Conservation (phyloP, 352 stramenopile genomes). For the Pythium vanterpoolii region DNA sequence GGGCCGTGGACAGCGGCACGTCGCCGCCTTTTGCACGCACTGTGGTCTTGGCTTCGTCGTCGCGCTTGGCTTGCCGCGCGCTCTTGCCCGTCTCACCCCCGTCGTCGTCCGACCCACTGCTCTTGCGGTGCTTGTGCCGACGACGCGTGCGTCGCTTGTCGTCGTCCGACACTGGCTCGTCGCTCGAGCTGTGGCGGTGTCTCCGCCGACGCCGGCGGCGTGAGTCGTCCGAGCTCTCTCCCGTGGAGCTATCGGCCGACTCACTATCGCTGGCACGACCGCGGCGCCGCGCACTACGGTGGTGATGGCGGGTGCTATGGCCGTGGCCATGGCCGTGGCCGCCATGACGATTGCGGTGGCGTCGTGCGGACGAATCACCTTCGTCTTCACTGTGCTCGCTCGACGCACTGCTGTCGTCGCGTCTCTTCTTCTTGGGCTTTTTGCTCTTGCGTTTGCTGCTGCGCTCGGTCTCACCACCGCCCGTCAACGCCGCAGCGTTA, state of each 20-base stretch:
- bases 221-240: constrained; percentile 40
- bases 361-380: constrained; percentile 1
- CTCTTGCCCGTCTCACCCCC: constrained; percentile 4
- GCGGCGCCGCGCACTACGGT: constrained; percentile 23
- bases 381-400: constrained; percentile 10
- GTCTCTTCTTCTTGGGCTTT: constrained; percentile 38
- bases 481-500: constrained; percentile 19
- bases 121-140: constrained; percentile 36
- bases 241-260: constrained; percentile 41
- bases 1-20: constrained; percentile 4
- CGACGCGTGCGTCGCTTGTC: constrained; percentile 26
- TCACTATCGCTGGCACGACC: constrained; percentile 42
- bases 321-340: too few species aligned
- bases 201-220: constrained; percentile 39
- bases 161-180: constrained; percentile 52
- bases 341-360: constrained; percentile 4
- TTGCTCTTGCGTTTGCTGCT: constrained; percentile 47
- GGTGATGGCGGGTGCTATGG: constrained; percentile 26
- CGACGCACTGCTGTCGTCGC: constrained; percentile 12
- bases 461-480: constrained; percentile 29
- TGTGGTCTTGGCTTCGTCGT: constrained; percentile 32
- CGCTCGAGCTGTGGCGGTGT: constrained; percentile 45
- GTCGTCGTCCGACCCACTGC: constrained; percentile 25
- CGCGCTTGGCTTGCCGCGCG: constrained; percentile 27
- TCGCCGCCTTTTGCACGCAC: neutral